Evolutionary conservation across 2,329 filamentous ascomycete genomes (phyloP), one percentile per base, ranked within the genome.

Genomic region (Fusarium papillatum): DNA sequence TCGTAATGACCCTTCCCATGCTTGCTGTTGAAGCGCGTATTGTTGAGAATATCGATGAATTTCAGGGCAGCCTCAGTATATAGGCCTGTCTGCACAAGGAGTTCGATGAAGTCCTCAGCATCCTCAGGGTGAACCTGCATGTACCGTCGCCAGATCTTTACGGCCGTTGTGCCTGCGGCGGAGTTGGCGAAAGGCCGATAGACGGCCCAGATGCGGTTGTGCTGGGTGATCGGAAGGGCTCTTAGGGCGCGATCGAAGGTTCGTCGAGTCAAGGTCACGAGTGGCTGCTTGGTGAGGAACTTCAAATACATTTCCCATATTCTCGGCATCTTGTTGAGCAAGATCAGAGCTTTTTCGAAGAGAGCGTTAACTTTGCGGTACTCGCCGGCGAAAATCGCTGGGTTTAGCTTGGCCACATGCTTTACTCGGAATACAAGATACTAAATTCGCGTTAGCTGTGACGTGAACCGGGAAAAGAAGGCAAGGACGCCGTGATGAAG

Each of bases 221-320:
- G 97, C 81, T 99, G 97, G 1, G 96, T 98, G 73, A 98, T 92
- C 3, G 97, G 97, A 48, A 99, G 89, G 8, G 97, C 96, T 74
- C 96, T 93, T 57, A 99, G 89, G 16, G 97, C 96, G 70, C 95
- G 93, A 85, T 99, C 96, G 85, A 99, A 99, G 1, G 95, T 95
- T 76, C 93, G 92, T 70, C 97, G 92, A 31, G 95, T 97, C 69
- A 92, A 89, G 10, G 96, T 98, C 72, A 99, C 92, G 66, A 97
- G 87, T n/a, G 97, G 97, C 83, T 99, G 97, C 81, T 94, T 92
- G 82, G 96, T 92, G 69, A 99, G 88, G 82, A 99, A 98, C 61
- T 90, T 90, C 73, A 99, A 92, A 83, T 98, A 99, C 92, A 98
- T 95, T 83, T 98, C 96, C 97, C 97, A 99, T 82, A 99, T 97